Percentiles rank a stretch among this genome's conserved stretches.
phyloP scores from a whole-genome alignment of 805 yeast species.

The Sporopachydermia lactativora region DNA sequence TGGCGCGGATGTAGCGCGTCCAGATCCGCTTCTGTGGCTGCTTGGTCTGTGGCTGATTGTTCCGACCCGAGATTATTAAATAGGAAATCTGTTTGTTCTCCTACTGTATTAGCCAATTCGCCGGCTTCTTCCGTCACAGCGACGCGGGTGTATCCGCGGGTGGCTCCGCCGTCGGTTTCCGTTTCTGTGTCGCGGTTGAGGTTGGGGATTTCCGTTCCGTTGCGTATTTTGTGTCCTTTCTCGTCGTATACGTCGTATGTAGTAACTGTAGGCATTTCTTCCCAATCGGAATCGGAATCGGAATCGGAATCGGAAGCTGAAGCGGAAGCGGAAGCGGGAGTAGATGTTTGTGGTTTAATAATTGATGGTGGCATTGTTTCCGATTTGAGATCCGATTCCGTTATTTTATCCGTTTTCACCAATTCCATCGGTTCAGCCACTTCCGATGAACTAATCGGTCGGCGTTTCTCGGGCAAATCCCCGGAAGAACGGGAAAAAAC shows the following conservation, averaged over 20 bases:
- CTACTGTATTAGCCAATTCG: constrained; percentile 38
- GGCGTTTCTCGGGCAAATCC: no score
- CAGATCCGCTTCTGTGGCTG: constrained; percentile 22
- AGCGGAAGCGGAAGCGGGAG: not conserved
- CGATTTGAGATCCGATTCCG: no score
- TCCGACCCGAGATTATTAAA: constrained; percentile 30
- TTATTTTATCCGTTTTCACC: no score
- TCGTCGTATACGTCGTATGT: constrained; percentile 69
- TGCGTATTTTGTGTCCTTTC: constrained; percentile 30
- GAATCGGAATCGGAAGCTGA: constrained; percentile 11
- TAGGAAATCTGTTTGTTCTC: constrained; percentile 41
- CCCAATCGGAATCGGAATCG: constrained; percentile 53
- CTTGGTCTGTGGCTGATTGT: constrained; percentile 13
- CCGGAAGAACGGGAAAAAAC: no score
- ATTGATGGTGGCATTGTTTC: no score
- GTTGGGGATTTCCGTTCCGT: constrained; percentile 10
- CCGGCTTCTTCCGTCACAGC: constrained; percentile 79
- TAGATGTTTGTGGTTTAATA: no score
- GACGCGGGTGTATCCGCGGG: constrained; percentile 75
- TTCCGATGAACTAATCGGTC: no score
- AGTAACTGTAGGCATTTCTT: constrained; percentile 73
- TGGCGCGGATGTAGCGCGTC: constrained; percentile 32
- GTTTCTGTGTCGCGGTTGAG: constrained; percentile 12
- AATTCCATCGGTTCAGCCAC: no score
- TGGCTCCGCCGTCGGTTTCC: constrained; percentile 27